Evolutionary conservation across 352 stramenopile species (phyloP).

Genomic region (Phytophthora litchii): DNA sequence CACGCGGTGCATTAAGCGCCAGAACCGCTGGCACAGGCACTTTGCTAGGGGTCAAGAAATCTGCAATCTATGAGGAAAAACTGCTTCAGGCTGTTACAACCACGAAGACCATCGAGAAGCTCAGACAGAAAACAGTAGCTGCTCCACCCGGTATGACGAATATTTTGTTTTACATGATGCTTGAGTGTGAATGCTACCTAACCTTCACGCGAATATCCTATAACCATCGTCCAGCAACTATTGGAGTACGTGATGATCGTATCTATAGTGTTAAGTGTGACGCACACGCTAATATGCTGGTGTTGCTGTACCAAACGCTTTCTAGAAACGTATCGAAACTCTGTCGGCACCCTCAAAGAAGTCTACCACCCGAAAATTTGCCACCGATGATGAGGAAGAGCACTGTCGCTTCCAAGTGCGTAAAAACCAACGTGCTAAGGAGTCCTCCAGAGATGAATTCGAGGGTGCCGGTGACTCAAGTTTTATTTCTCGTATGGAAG

Average conservation of each 20-base stretch:
- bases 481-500: constrained; percentile 83
- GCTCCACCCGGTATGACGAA: constrained; percentile 48
- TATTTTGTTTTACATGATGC: neutral
- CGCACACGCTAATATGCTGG: no score
- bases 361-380: constrained; percentile 53
- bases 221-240: constrained; percentile 26
- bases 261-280: neutral
- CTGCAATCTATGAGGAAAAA: constrained; percentile 61
- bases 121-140: constrained; percentile 55
- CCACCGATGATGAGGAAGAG: constrained; percentile 71
- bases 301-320: neutral
- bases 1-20: constrained; percentile 32
- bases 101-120: constrained; percentile 47
- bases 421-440: constrained; percentile 26
- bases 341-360: constrained; percentile 60
- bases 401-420: constrained; percentile 74
- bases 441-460: constrained; percentile 32
- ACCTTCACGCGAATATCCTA: neutral
- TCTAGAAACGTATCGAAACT: constrained; percentile 68
- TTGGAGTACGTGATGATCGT: constrained; percentile 25
- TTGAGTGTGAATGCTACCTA: neutral
- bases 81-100: constrained; percentile 55
- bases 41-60: constrained; percentile 62
- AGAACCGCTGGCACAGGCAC: constrained; percentile 31
- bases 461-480: constrained; percentile 36